Evolutionary conservation across 371 early-diverging fungal genomes (phyloP).

Genomic region (Mortierella sp.): DNA sequence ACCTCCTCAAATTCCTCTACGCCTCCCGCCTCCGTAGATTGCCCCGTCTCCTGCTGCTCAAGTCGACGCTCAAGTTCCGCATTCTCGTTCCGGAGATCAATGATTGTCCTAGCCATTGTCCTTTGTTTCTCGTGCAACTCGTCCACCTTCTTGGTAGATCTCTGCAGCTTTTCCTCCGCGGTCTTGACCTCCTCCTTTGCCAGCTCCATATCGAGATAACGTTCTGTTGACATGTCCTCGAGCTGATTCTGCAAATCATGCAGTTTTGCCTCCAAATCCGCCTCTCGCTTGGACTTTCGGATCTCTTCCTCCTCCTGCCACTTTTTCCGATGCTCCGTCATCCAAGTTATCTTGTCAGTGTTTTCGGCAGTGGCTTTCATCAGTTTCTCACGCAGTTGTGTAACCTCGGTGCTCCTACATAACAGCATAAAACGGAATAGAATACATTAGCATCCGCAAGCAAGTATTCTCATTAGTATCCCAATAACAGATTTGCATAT

Average conservation of each 20-base stretch:
- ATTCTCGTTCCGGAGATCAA: constrained; percentile 24
- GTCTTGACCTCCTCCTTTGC: constrained; percentile 26
- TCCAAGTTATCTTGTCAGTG: constrained; percentile 7
- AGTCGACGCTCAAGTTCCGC: constrained; percentile 15
- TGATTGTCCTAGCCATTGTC: neutral
- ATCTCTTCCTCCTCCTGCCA: constrained; percentile 30
- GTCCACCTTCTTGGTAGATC: neutral
- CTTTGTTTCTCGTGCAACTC: constrained; percentile 9
- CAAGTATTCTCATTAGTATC: neutral
- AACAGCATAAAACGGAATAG: neutral
- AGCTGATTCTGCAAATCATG: constrained; percentile 31
- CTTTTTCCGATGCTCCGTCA: constrained; percentile 17
- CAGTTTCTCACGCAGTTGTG: constrained; percentile 15
- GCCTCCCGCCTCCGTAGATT: neutral
- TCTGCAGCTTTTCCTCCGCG: constrained; percentile 17
- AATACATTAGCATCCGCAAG: neutral
- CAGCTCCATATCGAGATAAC: constrained; percentile 26
- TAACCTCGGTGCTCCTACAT: constrained; percentile 23
- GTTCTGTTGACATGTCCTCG: constrained; percentile 31
- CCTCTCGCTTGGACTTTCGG: neutral
- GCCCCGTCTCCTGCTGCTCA: neutral
- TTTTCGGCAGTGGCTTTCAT: constrained; percentile 33
- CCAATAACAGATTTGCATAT: neutral
- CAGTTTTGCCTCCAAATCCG: constrained; percentile 16
- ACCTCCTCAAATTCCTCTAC: constrained; percentile 35